Percentiles rank a stretch among this genome's conserved stretches.
These are phyloP conservation scores for Kingdonia uniflora DNA, from an alignment of 164 flowering plant species.

Conservation along the genomic window DNA sequence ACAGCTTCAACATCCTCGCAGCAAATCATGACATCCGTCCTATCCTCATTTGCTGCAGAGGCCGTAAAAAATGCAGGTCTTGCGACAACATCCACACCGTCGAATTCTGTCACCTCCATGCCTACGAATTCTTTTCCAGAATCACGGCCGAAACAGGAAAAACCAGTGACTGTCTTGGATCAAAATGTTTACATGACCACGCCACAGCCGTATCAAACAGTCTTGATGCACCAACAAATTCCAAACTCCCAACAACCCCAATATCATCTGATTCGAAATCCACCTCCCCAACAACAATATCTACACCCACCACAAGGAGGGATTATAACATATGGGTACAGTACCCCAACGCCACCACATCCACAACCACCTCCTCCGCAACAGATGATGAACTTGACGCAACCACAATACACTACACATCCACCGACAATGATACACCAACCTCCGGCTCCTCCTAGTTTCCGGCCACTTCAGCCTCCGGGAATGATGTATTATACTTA, in stretches of 20 bases:
- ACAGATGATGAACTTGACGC: slow-evolving; percentile 26
- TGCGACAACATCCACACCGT: slow-evolving; percentile 21
- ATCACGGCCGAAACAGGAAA: slow-evolving; percentile 30
- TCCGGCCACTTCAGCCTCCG: slow-evolving; percentile 64
- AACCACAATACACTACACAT: slow-evolving; percentile 28
- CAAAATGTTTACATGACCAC: slow-evolving; percentile 30
- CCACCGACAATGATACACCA: slow-evolving; percentile 27
- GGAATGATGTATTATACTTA: slow-evolving; percentile 49
- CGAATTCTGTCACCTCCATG: slow-evolving; percentile 23
- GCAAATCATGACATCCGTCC: slow-evolving; percentile 80
- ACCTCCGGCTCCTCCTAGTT: slow-evolving; percentile 50
- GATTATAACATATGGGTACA: slow-evolving; percentile 39
- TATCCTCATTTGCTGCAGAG: slow-evolving; percentile 86
- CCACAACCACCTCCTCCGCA: slow-evolving; percentile 49
- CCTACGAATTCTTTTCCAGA: slow-evolving; percentile 19
- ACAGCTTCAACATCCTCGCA: slow-evolving; percentile 86
- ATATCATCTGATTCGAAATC: slow-evolving; percentile 41
- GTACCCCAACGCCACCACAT: slow-evolving; percentile 26
- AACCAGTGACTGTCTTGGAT: slow-evolving; percentile 30
- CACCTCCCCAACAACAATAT: slow-evolving; percentile 56
- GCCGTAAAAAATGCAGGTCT: slow-evolving; percentile 64
- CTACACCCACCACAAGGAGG: slow-evolving; percentile 43
- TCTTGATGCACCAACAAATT: slow-evolving; percentile 37
- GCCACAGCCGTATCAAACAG: slow-evolving; percentile 40
- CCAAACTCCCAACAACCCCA: slow-evolving; percentile 45